Evolutionary conservation across 2,329 filamentous ascomycete species (phyloP), one percentile per base, ranked within the genome.

Genomic region (Cytospora schulzeri): DNA sequence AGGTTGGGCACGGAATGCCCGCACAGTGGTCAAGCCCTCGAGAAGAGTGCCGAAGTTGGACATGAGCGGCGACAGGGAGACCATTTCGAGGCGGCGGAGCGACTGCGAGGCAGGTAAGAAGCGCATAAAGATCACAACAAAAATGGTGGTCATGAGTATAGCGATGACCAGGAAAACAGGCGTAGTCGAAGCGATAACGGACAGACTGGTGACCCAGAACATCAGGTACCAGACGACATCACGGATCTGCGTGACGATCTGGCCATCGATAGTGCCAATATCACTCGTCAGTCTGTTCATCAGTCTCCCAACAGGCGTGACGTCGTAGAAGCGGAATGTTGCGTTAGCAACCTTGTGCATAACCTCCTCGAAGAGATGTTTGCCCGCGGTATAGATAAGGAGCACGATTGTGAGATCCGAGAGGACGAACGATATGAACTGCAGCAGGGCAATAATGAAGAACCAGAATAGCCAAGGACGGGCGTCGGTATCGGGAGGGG

Each of bases 261-360:
- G 89, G 0, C 93, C 93, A 71, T 97, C 93, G 0, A 97, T 85
- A 57, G 92, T 93, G 31, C 91, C 91, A 77, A 97, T 95, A 71
- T 97, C 93, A 1, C 91, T 92, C 0, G 93, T 96, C 66, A 97
- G 82, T 9, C 93, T 86, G 74, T 97, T 97, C 91, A 97, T 97
- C 67, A 97, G 80, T 55, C 93, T 87, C 0, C 93, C 93, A 0
- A 96, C 88, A 0, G 93, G 93, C 0, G 93, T 97, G 4, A 92
- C 87, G 73, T 97, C 93, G 77, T 96, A 95, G 75, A 93, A 97
- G 1, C 92, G 87, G 77, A 97, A 96, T 0, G 89, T 93, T 0
- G 93, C 91, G 70, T 88, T 85, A 72, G 89, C 90, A 57, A 97
- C 91, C 59, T 85, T 85, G 1, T 83, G 78, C 77, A 97, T 86